Percentiles rank a stretch among this genome's conserved stretches.
Conservation (phyloP, 495 filamentous ascomycete genomes). For the Terfezia claveryi region DNA sequence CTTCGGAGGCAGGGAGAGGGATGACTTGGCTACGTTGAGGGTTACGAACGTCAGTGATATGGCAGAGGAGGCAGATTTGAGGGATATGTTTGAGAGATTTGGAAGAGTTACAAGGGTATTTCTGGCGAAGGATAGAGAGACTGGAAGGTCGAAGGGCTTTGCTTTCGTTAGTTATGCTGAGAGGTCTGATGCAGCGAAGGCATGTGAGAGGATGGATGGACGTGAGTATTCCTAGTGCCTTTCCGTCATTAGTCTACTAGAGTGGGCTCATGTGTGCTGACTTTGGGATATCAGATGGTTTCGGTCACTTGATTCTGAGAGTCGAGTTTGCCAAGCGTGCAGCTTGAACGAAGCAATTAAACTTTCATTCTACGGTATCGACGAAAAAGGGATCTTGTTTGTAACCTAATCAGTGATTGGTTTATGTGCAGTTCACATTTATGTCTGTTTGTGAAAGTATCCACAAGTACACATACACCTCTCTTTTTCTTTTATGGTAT, state of each 20-base stretch:
- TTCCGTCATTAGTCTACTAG: neutral
- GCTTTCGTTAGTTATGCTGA: constrained; percentile 94
- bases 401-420: too few relatives aligned
- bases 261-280: constrained; percentile 9
- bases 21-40: constrained; percentile 84
- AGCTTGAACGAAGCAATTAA: neutral
- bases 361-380: too few relatives aligned
- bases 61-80: constrained; percentile 81
- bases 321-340: constrained; percentile 74
- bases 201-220: constrained; percentile 94
- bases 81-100: constrained; percentile 93
- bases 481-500: neutral
- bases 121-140: constrained; percentile 90
- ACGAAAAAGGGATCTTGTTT: too few relatives aligned
- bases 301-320: constrained; percentile 70
- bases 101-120: constrained; percentile 93
- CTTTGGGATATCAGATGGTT: constrained; percentile 36
- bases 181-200: constrained; percentile 64
- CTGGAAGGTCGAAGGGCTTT: constrained; percentile 85
- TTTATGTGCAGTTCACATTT: too few relatives aligned
- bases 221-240: constrained; percentile 31
- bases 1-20: constrained; percentile 67
- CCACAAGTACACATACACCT: neutral
- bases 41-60: constrained; percentile 98
- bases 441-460: too few relatives aligned